phyloP scores from a whole-genome alignment of 1,284 basidiomycete species.

The Fomitopsis palustris region DNA sequence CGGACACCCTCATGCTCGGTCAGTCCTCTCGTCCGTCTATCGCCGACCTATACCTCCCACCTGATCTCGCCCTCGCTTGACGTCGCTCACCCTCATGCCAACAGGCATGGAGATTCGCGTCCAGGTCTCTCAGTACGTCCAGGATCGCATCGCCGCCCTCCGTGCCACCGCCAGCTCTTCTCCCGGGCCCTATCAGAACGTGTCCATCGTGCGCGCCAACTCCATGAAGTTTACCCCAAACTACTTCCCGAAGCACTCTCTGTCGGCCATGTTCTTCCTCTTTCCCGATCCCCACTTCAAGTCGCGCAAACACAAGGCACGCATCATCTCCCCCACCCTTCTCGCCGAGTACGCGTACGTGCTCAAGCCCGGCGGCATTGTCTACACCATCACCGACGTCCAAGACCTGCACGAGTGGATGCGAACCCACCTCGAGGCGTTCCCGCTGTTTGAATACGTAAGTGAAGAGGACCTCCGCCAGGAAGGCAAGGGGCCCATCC shows the following conservation, averaged over 20 bases:
- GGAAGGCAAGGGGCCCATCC: conserved; percentile 68
- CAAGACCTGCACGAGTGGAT: conserved; percentile 96
- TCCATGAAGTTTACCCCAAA: conserved; percentile 99
- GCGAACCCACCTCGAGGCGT: conserved; percentile 80
- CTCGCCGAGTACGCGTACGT: conserved; percentile 95
- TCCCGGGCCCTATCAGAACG: conserved; percentile 79
- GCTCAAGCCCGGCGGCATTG: conserved; percentile 85
- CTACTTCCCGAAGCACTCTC: conserved; percentile 89
- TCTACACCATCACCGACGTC: conserved; percentile 99
- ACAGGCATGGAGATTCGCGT: conserved; percentile 96
- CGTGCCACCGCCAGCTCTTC: conserved; percentile 42
- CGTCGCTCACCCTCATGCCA: neutral
- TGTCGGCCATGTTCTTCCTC: conserved; percentile 94
- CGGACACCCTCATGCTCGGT: conserved; percentile 94
- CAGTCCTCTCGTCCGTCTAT: conserved; percentile 28
- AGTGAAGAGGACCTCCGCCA: conserved; percentile 71
- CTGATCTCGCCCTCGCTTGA: conserved; percentile 12
- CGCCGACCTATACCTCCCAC: neutral
- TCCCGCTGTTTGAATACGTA: conserved; percentile 85
- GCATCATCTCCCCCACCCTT: conserved; percentile 94
- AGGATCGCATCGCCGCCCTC: conserved; percentile 89
- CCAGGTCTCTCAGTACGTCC: conserved; percentile 95
- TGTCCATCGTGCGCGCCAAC: conserved; percentile 94
- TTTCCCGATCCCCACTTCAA: conserved; percentile 99
- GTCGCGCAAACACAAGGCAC: conserved; percentile 95